Base-by-base conservation (phyloP, 2,329 filamentous ascomycete genomes). In the Fusarium sp. region DNA sequence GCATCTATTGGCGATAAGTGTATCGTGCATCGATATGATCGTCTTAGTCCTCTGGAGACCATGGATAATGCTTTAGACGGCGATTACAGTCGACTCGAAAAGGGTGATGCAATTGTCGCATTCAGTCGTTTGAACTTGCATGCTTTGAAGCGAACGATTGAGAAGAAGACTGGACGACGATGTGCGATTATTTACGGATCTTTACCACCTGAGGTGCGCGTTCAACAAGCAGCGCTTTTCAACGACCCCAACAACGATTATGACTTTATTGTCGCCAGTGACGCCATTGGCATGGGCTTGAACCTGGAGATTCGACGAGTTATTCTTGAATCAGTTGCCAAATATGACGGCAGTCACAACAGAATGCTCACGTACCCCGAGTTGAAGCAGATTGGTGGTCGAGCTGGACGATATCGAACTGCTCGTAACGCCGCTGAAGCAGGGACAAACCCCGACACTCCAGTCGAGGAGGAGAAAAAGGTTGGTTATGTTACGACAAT, bases 221-320 rank as follows among this genome's bases (percentile, higher is more conserved):
- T 94, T 6, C 91, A 95, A 78, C 96, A 99, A 82, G 96, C 96
- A 1, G 90, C 90, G 18, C 85, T 98, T 0, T 99, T 99, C 85
- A 99, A 99, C 78, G 93, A 98, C 70, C 95, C 94, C 0, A 82
- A 97, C 78, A 99, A 97, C 78, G 95, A 98, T 65, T 99, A 98
- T 78, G 96, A 99, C 79, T 97, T 91, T 74, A 85, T 99, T 9
- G 95, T 96, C 30, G 96, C 97, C 12, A 98, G 94, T 75, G 94
- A 98, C 81, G 96, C 96, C 49, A 95, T 99, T 69, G 96, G 96
- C 40, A 98, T 99, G 95, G 96, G 97, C 2, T 84, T 99, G 26
- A 99, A 99, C 77, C 82, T 99, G 79, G 94, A 90, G 81, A 94
- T 98, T 79, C 96, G 94, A 78, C 92, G 97, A 30, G 88, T 99